A percentile compares a stretch with the other conserved stretches of the same genome.
These are phyloP conservation scores for Pseudomonodictys pantanalensis DNA, from an alignment of 495 filamentous ascomycete genomes.

Conservation along the genomic window DNA sequence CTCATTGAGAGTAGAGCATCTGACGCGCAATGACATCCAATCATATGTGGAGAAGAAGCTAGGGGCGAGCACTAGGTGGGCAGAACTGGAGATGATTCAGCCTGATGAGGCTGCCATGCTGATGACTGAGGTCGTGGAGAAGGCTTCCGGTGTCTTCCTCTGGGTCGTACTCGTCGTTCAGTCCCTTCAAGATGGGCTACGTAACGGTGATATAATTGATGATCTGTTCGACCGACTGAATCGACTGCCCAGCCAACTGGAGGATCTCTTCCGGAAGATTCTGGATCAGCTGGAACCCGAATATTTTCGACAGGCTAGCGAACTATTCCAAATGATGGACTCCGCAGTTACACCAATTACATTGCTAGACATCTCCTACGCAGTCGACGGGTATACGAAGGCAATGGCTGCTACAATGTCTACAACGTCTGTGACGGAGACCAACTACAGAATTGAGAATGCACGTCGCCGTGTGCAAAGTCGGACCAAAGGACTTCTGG, in stretches of 20 bases:
- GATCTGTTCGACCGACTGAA: not conserved
- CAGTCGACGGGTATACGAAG: not conserved
- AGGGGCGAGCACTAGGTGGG: not conserved
- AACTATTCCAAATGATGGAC: not conserved
- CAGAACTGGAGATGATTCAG: not conserved
- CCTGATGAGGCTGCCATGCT: not conserved
- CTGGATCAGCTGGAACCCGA: slow-evolving; percentile 2
- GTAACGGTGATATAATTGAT: not conserved
- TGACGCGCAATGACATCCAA: slow-evolving; percentile 5
- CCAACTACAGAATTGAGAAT: not conserved
- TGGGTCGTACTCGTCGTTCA: slow-evolving; percentile 8
- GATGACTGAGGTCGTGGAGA: not conserved
- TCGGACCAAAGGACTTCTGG: not conserved
- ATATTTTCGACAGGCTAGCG: not conserved
- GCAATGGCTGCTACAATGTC: not conserved
- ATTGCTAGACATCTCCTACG: not conserved
- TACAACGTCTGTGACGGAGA: not conserved
- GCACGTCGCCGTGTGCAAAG: not conserved
- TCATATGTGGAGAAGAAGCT: not conserved
- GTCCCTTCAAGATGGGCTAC: slow-evolving; percentile 1
- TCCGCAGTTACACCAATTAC: not conserved
- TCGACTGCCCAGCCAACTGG: not conserved
- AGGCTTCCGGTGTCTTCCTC: slow-evolving; percentile 13
- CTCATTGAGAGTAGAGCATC: not conserved
- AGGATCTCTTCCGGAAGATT: slow-evolving; percentile 11